A percentile compares a stretch with the other conserved stretches of the same genome.
phyloP scores from a whole-genome alignment of 2,329 filamentous ascomycete genomes.

The Sporothrix brunneoviolacea region DNA sequence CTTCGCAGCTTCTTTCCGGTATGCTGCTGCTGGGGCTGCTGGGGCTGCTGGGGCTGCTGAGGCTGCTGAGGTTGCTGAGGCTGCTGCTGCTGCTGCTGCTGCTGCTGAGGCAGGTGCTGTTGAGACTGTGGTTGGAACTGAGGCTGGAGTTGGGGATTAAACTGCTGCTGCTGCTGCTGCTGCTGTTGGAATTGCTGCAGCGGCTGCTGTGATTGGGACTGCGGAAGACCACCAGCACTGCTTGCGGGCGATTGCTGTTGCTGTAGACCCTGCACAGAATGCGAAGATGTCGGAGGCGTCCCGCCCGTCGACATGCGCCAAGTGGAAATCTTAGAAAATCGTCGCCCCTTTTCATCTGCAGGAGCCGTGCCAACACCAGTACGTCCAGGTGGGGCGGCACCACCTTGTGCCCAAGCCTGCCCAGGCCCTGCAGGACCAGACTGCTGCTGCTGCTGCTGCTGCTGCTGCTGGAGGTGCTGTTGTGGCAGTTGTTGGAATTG shows the following conservation, averaged over 20 bases:
- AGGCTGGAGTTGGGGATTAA: not conserved
- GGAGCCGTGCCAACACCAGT: not conserved
- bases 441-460: slow-evolving; percentile 1
- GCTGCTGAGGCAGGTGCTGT: not conserved
- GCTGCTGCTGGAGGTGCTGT: not conserved
- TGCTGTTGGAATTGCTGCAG: not conserved
- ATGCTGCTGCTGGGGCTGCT: not conserved
- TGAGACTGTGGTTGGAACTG: not conserved
- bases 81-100: not conserved
- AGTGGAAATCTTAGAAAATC: slow-evolving; percentile 13
- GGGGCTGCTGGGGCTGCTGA: not conserved
- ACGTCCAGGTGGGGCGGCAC: too few relatives aligned
- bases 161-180: slow-evolving; percentile 2
- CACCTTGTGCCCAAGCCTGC: not conserved
- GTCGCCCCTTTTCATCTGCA: slow-evolving; percentile 12
- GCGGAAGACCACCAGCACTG: too few relatives aligned
- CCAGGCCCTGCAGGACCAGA: not conserved
- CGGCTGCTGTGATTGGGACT: not conserved
- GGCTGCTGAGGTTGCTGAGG: not conserved
- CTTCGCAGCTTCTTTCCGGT: slow-evolving; percentile 13
- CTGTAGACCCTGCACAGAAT: too few relatives aligned
- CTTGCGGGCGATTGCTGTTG: too few relatives aligned
- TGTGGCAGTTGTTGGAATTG: slow-evolving; percentile 1
- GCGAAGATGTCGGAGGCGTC: slow-evolving; percentile 14
- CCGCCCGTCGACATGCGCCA: slow-evolving; percentile 17